A percentile compares a stretch with the other conserved stretches of the same genome.
Conservation (phyloP, 2,329 filamentous ascomycete genomes). For the Trichoderma sp. region DNA sequence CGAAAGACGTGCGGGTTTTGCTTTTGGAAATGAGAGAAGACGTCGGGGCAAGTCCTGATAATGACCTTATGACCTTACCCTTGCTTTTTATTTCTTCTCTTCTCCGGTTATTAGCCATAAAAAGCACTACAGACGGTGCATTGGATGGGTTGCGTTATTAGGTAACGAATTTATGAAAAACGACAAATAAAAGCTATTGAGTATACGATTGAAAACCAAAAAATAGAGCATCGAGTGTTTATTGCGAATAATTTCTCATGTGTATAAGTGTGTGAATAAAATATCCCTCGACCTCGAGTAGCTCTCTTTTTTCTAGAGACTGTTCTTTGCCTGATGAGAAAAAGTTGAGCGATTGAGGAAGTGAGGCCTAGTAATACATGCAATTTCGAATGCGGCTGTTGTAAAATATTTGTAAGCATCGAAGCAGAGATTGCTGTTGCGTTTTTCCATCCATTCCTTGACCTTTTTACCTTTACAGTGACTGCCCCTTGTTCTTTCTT, state of each 20-base stretch:
- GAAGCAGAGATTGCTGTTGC: background rate
- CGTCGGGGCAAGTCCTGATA: conserved; percentile 39
- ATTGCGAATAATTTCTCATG: background rate
- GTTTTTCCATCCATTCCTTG: background rate
- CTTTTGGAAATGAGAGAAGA: conserved; percentile 36
- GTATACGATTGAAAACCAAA: conserved; percentile 25
- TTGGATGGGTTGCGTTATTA: conserved; percentile 44
- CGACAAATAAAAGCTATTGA: conserved; percentile 46
- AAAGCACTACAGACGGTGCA: conserved; percentile 40
- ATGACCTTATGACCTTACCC: conserved; percentile 43
- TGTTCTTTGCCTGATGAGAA: background rate
- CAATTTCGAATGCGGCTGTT: background rate
- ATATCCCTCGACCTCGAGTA: background rate
- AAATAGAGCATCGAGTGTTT: background rate
- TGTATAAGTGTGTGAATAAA: background rate
- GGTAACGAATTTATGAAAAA: conserved; percentile 47
- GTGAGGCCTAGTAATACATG: background rate
- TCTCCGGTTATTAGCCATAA: conserved; percentile 35
- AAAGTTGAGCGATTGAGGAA: background rate
- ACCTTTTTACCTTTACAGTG: background rate
- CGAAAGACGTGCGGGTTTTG: conserved; percentile 28
- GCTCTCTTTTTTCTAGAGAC: background rate
- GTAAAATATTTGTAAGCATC: background rate
- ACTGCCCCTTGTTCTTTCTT: background rate
- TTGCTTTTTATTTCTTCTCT: conserved; percentile 32